Conservation (phyloP, 2,329 filamentous ascomycete genomes). For the Phoma herbarum region DNA sequence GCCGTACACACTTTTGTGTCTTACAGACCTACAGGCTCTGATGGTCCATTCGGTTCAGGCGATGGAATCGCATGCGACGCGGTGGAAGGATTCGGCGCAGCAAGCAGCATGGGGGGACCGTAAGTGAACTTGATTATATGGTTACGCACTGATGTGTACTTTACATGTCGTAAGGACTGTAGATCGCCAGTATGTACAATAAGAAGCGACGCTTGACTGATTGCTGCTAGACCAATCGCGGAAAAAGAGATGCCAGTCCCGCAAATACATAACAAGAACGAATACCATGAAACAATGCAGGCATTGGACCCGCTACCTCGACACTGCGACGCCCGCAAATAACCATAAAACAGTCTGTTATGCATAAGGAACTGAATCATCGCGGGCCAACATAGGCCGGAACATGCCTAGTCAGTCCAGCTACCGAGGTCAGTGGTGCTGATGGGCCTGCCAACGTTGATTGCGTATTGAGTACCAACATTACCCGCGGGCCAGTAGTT, state of each 20-base stretch:
- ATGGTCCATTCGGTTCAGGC: neutral
- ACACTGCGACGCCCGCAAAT: constrained; percentile 4
- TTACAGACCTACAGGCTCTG: too few relatives aligned
- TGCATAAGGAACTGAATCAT: constrained; percentile 1
- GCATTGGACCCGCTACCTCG: constrained; percentile 2
- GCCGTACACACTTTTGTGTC: too few relatives aligned
- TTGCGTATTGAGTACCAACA: constrained; percentile 61
- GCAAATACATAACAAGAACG: neutral
- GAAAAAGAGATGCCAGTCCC: neutral
- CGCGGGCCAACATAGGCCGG: constrained; percentile 9
- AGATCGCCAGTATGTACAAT: constrained; percentile 9
- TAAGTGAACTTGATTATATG: neutral
- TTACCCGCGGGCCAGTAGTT: constrained; percentile 80
- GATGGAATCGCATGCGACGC: neutral
- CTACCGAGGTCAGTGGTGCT: constrained; percentile 31
- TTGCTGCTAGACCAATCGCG: neutral
- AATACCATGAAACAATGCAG: neutral
- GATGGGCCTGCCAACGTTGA: constrained; percentile 59
- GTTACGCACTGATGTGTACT: neutral
- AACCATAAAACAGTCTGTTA: too few relatives aligned
- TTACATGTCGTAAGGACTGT: constrained; percentile 11
- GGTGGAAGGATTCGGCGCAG: neutral
- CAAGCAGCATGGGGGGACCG: too few relatives aligned
- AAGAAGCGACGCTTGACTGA: neutral
- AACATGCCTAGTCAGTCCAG: constrained; percentile 41